Percentiles rank a stretch among this genome's conserved stretches.
Conservation (phyloP, 2,329 filamentous ascomycete genomes). For the Pseudogymnoascus sp. region DNA sequence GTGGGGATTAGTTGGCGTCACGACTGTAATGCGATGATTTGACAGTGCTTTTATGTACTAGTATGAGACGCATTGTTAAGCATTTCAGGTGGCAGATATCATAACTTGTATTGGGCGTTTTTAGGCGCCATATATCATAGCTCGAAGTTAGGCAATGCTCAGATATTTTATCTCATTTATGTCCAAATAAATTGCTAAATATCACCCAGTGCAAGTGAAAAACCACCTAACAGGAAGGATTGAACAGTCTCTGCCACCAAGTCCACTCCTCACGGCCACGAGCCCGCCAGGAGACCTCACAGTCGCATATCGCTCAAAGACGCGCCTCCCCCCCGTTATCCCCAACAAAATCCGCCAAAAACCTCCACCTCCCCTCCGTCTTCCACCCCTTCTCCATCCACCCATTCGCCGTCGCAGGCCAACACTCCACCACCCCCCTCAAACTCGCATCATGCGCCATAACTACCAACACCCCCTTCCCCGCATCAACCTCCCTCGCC, state of each 20-base stretch:
- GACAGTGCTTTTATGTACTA: not conserved
- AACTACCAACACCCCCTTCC: constrained; percentile 35
- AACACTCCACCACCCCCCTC: constrained; percentile 37
- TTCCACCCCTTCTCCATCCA: constrained; percentile 39
- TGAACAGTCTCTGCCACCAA: not conserved
- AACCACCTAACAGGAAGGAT: not conserved
- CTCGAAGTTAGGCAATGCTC: not conserved
- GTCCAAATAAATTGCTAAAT: not conserved
- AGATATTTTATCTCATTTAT: not conserved
- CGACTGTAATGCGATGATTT: not conserved
- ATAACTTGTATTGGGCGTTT: not conserved
- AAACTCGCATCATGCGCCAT: constrained; percentile 40
- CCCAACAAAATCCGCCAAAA: constrained; percentile 37
- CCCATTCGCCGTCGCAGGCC: constrained; percentile 37
- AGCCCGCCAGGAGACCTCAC: no score
- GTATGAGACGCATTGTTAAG: not conserved
- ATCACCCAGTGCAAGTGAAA: not conserved
- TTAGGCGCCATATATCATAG: not conserved
- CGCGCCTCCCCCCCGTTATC: not conserved
- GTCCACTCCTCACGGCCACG: not conserved
- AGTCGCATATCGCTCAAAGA: not conserved
- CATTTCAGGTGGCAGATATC: not conserved
- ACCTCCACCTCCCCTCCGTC: constrained; percentile 37
- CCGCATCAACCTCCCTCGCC: constrained; percentile 39
- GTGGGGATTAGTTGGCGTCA: not conserved